These are phyloP conservation scores for Helotiales sp. DNA, from an alignment of 2,329 filamentous ascomycete species.

Conservation along the genomic window DNA sequence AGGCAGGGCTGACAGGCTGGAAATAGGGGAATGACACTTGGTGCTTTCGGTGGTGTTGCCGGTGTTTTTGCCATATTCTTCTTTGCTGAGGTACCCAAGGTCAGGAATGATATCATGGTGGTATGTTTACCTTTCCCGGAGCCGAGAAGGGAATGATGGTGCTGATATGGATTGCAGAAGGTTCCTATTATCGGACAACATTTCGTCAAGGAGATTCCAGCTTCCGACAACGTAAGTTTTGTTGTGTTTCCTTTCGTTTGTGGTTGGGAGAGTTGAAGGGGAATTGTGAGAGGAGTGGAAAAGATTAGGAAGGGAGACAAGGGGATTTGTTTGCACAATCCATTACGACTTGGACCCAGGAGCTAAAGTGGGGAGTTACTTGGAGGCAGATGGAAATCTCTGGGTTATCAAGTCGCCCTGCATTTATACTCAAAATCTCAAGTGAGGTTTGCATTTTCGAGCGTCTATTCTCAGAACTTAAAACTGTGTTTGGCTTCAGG, in stretches of 20 bases:
- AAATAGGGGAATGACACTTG: conserved; percentile 56
- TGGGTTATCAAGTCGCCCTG: background rate
- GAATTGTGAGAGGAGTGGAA: background rate
- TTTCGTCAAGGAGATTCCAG: conserved; percentile 59
- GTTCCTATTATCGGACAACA: conserved; percentile 57
- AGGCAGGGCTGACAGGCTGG: conserved; percentile 5
- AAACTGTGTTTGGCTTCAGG: no score
- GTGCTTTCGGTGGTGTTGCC: conserved; percentile 61
- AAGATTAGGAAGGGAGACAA: background rate
- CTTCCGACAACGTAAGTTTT: conserved; percentile 65
- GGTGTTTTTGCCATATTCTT: conserved; percentile 60
- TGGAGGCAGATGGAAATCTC: no score
- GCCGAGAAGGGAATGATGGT: background rate
- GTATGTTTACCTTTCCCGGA: conserved; percentile 45
- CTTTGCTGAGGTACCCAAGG: conserved; percentile 66
- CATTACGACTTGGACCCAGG: no score
- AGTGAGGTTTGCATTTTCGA: background rate
- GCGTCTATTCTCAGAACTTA: background rate
- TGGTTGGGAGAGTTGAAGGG: background rate
- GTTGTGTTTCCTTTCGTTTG: conserved; percentile 12
- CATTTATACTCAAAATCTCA: background rate
- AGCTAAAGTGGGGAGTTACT: no score
- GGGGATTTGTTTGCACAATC: no score
- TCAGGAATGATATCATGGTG: conserved; percentile 63
- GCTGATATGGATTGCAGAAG: conserved; percentile 50